Percentiles rank a stretch among this genome's conserved stretches.
phyloP scores from a whole-genome alignment of 2,329 filamentous ascomycete species.

The Fusarium compactum region DNA sequence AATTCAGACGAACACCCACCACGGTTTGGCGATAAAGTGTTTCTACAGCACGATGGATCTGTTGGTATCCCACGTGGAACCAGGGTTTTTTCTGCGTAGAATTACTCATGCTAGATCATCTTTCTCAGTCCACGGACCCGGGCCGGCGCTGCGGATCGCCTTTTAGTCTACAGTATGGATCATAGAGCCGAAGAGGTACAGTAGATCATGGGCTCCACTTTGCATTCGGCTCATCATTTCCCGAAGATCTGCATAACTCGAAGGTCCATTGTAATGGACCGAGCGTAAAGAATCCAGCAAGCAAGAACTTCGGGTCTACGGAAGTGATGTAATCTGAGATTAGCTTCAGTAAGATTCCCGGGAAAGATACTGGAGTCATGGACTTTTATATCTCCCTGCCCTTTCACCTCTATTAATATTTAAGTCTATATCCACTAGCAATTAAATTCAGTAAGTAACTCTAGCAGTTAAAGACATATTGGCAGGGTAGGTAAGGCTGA shows the following conservation, averaged over 20 bases:
- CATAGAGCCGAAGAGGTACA: not conserved
- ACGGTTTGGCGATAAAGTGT: not conserved
- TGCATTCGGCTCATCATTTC: not conserved
- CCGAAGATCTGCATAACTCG: not conserved
- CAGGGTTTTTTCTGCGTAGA: not conserved
- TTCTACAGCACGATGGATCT: not conserved
- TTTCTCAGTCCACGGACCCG: not conserved
- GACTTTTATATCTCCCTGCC: no score
- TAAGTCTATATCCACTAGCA: not conserved
- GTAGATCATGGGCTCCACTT: not conserved
- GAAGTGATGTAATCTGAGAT: no score
- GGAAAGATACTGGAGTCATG: accelerated
- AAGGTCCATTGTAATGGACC: not conserved
- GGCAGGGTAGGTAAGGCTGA: no score
- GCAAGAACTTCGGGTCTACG: not conserved
- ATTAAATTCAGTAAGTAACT: no score
- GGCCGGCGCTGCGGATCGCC: not conserved
- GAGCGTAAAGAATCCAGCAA: not conserved
- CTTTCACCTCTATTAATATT: no score
- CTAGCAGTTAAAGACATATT: not conserved
- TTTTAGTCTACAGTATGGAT: not conserved
- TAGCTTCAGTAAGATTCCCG: not conserved
- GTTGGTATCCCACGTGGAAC: not conserved
- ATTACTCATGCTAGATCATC: not conserved
- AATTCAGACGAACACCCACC: not conserved